Evolutionary conservation across 2,329 filamentous ascomycete species (phyloP), one percentile per base, ranked within the genome.

Genomic region (Bipolaris sorokiniana): DNA sequence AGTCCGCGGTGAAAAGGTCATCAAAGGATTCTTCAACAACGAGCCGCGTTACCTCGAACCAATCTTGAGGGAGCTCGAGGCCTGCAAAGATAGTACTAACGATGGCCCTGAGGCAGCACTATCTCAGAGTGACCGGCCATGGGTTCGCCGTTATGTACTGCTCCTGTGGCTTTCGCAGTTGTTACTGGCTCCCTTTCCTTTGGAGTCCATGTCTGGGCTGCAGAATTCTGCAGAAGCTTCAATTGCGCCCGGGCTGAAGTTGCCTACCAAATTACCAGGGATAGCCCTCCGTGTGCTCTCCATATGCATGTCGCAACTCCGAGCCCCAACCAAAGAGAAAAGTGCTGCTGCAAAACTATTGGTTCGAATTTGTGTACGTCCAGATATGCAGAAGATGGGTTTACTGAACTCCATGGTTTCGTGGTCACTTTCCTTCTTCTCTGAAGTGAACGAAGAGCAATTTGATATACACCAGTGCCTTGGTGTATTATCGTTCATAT

Each of bases 131-230:
- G 62, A 69, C 15, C 61, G 67, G 15, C 69, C 71, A 18, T 99
- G 95, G 95, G 89, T 97, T 73, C 90, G 97, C 76, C 84, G 90
- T 51, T 98, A 97, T 71, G 81, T 97, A 16, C 86, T 93, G 41
- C 81, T 98, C 4, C 81, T 97, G 9, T 99, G 95, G 95, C 84
- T 83, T 1, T 80, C 79, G 1, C 81, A 83, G 61, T 65, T 83
- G 7, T 73, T 82, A 58, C 70, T 83, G 31, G 92, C 92, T 1
- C 95, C 95, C 0, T 99, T 99, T 76, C 93, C 97, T 68, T 81
- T 99, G 50, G 84, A 88, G 2, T 92, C 91, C 2, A 93, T 99
- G 59, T 97, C 93, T 1, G 79, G 79, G 11, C 48, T 68, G 1
- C 66, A 74, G n/a, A 61, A 65, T 3, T 70, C 73, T 9, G 54